Conservation (phyloP, 2,329 filamentous ascomycete species). For the Dothideomycetes sp. region DNA sequence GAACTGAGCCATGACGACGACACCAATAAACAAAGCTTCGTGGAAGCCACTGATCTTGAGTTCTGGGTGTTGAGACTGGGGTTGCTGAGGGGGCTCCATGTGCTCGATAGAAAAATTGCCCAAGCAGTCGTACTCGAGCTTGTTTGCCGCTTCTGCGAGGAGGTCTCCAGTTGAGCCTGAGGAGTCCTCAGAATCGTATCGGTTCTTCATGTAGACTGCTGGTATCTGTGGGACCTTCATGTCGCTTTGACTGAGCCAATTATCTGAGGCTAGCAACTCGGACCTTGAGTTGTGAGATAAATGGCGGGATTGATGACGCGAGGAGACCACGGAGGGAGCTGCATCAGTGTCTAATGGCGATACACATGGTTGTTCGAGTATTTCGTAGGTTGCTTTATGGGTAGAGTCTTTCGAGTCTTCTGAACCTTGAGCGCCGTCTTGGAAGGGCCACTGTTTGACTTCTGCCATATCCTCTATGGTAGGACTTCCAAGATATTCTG, state of each 20-base stretch:
- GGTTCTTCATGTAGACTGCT: constrained; percentile 18
- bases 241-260: constrained; percentile 16
- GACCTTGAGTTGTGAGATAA: constrained; percentile 25
- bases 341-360: constrained; percentile 11
- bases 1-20: constrained; percentile 23
- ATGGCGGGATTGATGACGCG: constrained; percentile 25
- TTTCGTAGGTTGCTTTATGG: constrained; percentile 5
- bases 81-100: neutral
- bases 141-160: constrained; percentile 16
- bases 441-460: too few relatives aligned
- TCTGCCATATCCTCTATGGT: too few relatives aligned
- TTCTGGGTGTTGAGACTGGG: neutral
- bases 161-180: too few relatives aligned
- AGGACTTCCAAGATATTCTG: too few relatives aligned
- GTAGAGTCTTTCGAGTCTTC: constrained; percentile 14
- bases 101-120: constrained; percentile 14
- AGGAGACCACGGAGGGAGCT: constrained; percentile 14
- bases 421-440: too few relatives aligned
- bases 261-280: constrained; percentile 20
- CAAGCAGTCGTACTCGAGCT: constrained; percentile 15
- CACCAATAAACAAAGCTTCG: constrained; percentile 20
- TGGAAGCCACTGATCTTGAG: constrained; percentile 18
- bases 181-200: constrained; percentile 19
- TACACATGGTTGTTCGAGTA: constrained; percentile 1
- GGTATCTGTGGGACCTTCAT: constrained; percentile 20